These are phyloP conservation scores for Artemisia annua DNA, from an alignment of 129 eudicot species.

Conservation along the genomic window DNA sequence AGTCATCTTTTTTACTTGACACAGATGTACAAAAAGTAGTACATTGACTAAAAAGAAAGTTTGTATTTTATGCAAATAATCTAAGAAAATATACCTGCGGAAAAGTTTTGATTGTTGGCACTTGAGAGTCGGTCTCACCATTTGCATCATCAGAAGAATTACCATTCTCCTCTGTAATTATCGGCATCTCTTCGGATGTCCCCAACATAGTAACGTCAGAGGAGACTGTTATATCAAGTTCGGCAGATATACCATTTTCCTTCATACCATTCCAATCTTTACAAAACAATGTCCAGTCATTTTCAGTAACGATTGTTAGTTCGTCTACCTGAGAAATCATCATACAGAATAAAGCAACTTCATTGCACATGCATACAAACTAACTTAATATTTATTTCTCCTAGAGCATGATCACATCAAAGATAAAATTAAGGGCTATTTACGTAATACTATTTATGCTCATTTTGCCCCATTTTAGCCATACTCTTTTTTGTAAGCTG, in stretches of 20 bases:
- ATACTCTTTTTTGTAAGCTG: neutral
- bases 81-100: constrained; percentile 60
- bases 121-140: constrained; percentile 50
- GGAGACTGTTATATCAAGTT: constrained; percentile 45
- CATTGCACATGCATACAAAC: neutral
- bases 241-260: constrained; percentile 61
- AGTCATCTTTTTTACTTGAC: no score
- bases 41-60: no score
- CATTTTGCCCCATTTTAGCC: neutral
- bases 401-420: neutral
- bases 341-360: constrained; percentile 1
- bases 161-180: constrained; percentile 56
- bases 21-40: no score
- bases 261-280: constrained; percentile 73
- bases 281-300: constrained; percentile 80
- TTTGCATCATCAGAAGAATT: constrained; percentile 47
- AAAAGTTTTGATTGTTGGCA: constrained; percentile 56
- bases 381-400: constrained; percentile 16
- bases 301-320: constrained; percentile 60
- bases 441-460: neutral
- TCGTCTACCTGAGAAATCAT: constrained; percentile 60
- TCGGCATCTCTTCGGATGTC: constrained; percentile 43
- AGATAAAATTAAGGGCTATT: neutral
- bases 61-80: neutral
- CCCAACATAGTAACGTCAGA: constrained; percentile 40